Conservation (phyloP, 345 rosid genomes). For the Brassica napus region DNA sequence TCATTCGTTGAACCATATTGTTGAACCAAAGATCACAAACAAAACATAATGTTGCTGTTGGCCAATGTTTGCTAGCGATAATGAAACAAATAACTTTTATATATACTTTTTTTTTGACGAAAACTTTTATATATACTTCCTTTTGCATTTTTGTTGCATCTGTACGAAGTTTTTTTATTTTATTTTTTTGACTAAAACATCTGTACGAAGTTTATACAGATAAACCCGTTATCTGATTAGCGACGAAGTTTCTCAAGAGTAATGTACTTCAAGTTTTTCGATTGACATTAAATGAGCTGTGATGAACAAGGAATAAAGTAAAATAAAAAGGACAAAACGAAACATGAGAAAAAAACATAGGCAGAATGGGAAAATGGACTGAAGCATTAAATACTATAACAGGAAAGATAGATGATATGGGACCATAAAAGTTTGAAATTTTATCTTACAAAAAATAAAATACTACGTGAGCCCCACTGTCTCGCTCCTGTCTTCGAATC, state of each 20-base stretch:
- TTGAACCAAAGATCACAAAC: background rate
- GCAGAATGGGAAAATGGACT: slow-evolving; percentile 9
- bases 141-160: background rate
- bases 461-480: slow-evolving; percentile 8
- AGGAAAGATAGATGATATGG: slow-evolving; percentile 31
- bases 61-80: background rate
- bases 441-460: background rate
- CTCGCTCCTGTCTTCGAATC: background rate
- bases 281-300: background rate
- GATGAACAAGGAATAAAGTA: slow-evolving; percentile 23
- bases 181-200: no score
- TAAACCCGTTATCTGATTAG: background rate
- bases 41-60: background rate
- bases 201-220: background rate
- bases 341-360: slow-evolving; percentile 12
- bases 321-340: background rate
- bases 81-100: background rate
- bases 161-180: background rate
- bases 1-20: background rate
- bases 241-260: background rate
- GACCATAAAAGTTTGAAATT: slow-evolving; percentile 15
- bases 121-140: background rate
- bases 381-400: slow-evolving; percentile 31
- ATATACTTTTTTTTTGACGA: background rate
- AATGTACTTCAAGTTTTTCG: background rate